Base-by-base conservation (phyloP, 2,329 filamentous ascomycete species). In the Trichoderma sp. region DNA sequence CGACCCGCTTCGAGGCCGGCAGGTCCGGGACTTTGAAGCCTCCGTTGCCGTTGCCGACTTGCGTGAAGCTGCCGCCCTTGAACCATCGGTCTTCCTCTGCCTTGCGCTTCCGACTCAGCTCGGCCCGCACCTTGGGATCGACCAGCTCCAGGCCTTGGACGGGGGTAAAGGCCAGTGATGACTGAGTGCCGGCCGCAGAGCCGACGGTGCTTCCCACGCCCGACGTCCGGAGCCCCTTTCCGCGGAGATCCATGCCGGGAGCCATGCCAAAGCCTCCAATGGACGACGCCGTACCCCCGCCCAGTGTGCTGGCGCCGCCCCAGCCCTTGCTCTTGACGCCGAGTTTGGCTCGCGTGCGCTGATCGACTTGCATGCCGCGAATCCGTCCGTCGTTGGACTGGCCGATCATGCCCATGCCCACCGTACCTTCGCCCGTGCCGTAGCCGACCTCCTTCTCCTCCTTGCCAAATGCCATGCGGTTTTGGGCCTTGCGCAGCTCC, bases 61-160 rank as follows among this genome's bases (percentile, higher is more conserved):
- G 94, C 9, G 95, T 97, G 76, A 99, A 99, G 0, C 92, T 94
- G n/a, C 95, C 95, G 56, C 93, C 92, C 79, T 95, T 97, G 83
- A 99, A 99, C 90, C 93, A 99, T 42, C 93, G 85, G 76, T 98
- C 94, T 77, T 97, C 93, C 71, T 98, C 95, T 0, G 93, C 94
- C 78, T 97, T 96, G 71, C 93, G 85, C 83, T 98, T 98, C 73
- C 93, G 87, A 76, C 87, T 93, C 77, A 97, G 86, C 81, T 97
- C 93, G 8, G 92, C 92, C 73, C 93, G 89, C 67, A 92, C 88
- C 82, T 95, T 97, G 25, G 95, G 95, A 77, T 98, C 94, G 7
- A 98, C 94, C 13, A 99, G 86, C 81, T 99, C 94, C 45, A 99
- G 84, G 2, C 95, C 95, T 76, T 98, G 95, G 17, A 97, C 92